Evolutionary conservation across 2,329 filamentous ascomycete genomes (phyloP), one percentile per base, ranked within the genome.

Genomic region (Raffaelea albimanens): DNA sequence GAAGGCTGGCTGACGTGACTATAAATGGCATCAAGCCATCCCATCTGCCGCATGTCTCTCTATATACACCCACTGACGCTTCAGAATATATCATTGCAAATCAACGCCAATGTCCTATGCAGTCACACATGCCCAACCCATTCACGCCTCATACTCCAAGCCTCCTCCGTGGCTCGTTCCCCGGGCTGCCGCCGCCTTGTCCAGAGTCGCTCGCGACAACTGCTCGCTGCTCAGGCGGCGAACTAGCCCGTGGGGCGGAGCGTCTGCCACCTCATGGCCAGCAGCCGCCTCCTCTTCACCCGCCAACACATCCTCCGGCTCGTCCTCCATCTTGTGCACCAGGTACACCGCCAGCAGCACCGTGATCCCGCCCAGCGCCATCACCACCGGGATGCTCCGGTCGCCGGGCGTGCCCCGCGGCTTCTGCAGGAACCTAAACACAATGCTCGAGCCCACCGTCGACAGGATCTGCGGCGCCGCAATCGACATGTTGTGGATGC

Each of bases 401-500:
- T 97, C 91, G 31, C 88, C 90, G 0, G 87, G 84, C 4, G 76
- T 78, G 4, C 89, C 90, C 53, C 91, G 76, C 1, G 87, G 88
- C 64, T 95, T 95, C 67, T 97, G 90, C 58, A 91, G 76, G 38
- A 83, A 69, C 59, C 80, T 83, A 69, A 97, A 97, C 52, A 97
- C 85, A 50, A 85, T 70, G 59, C 85, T 89, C 50, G 87, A 91
- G 21, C 85, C 80, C 23, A 96, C 68, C 5, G 89, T 96, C 11
- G 91, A 89, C 47, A 96, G 75, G 51, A 96, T 90, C 62, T 97
- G 91, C 2, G 91, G 91, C 5, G 88, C 82, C 1, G 90, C 88
- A 56, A 97, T 86, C 16, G 90, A 84, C 67, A 97, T 91, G 63
- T 97, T 97, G 70, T 97, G 91, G 47, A 97, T 89, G 9, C 91